Conservation (phyloP, 768 basidiomycete genomes). For the Coprinopsis cinerea region DNA sequence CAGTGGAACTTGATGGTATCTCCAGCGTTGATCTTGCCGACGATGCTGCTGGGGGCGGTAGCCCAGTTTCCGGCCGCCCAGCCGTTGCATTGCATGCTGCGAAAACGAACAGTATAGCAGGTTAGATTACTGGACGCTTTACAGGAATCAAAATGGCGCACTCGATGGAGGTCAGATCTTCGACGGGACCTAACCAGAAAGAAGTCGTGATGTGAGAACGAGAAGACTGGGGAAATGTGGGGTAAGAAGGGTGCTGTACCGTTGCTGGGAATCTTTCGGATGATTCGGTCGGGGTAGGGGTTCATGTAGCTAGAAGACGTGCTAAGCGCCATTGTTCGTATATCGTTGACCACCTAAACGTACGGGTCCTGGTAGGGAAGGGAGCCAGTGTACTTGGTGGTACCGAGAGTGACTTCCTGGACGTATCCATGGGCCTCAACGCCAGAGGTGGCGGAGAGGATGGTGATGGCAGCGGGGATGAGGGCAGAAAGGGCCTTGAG, state of each 20-base stretch:
- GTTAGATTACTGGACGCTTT: background rate
- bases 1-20: slow-evolving; percentile 34
- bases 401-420: slow-evolving; percentile 29
- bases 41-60: slow-evolving; percentile 30
- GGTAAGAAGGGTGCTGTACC: slow-evolving; percentile 13
- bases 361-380: slow-evolving; percentile 33
- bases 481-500: too few relatives aligned
- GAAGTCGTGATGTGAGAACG: background rate
- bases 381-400: slow-evolving; percentile 29
- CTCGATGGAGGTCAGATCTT: slow-evolving; percentile 32
- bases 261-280: slow-evolving; percentile 33
- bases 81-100: slow-evolving; percentile 27
- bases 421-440: slow-evolving; percentile 39
- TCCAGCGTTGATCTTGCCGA: slow-evolving; percentile 34
- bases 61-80: slow-evolving; percentile 18
- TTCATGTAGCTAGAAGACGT: slow-evolving; percentile 18
- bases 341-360: background rate
- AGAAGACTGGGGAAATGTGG: background rate
- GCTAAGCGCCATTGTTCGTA: background rate
- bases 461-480: too few relatives aligned
- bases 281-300: slow-evolving; percentile 31
- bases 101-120: background rate
- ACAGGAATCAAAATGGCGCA: slow-evolving; percentile 6
- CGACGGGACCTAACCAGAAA: slow-evolving; percentile 23
- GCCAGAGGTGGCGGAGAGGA: too few relatives aligned